A percentile compares a stretch with the other conserved stretches of the same genome.
Evolutionary conservation across 306 rosid genomes (phyloP).

Genomic region (Dryas drummondii): DNA sequence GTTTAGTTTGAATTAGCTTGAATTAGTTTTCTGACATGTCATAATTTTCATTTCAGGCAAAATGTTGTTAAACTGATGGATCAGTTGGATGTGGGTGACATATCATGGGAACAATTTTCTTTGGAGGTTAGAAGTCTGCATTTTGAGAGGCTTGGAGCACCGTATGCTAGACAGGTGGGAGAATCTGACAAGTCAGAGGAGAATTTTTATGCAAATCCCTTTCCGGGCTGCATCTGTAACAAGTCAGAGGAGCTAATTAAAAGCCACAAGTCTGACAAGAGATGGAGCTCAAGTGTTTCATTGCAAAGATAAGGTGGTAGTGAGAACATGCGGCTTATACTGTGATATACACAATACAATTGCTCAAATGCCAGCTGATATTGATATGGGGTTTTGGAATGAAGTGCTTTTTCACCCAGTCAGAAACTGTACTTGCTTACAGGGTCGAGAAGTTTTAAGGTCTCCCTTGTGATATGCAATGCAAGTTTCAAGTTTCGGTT

Average conservation of each 20-base stretch:
- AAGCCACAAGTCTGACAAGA: constrained; percentile 32
- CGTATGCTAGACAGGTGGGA: constrained; percentile 69
- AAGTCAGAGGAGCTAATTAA: constrained; percentile 41
- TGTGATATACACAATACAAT: constrained; percentile 26
- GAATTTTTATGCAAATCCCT: constrained; percentile 90
- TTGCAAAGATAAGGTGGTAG: constrained; percentile 43
- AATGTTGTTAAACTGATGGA: constrained; percentile 76
- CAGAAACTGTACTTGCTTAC: constrained; percentile 36
- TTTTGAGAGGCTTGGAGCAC: constrained; percentile 70
- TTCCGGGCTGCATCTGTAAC: constrained; percentile 89
- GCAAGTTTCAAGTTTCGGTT: constrained; percentile 34
- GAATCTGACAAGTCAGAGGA: constrained; percentile 83
- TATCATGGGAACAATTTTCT: constrained; percentile 71
- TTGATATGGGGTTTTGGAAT: constrained; percentile 23
- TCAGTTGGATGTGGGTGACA: constrained; percentile 45
- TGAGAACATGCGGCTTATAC: constrained; percentile 17
- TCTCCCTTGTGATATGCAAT: constrained; percentile 25
- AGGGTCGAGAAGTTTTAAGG: constrained; percentile 31
- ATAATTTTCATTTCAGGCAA: constrained; percentile 45
- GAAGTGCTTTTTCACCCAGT: constrained; percentile 34
- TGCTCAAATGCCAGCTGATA: constrained; percentile 38
- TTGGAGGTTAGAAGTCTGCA: constrained; percentile 57
- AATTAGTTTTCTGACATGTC: constrained; percentile 14
- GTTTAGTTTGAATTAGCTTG: background rate
- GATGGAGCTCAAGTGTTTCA: constrained; percentile 30